Evolutionary conservation across 1,139 yeast genomes (phyloP).

Genomic region (Hanseniaspora uvarum): DNA sequence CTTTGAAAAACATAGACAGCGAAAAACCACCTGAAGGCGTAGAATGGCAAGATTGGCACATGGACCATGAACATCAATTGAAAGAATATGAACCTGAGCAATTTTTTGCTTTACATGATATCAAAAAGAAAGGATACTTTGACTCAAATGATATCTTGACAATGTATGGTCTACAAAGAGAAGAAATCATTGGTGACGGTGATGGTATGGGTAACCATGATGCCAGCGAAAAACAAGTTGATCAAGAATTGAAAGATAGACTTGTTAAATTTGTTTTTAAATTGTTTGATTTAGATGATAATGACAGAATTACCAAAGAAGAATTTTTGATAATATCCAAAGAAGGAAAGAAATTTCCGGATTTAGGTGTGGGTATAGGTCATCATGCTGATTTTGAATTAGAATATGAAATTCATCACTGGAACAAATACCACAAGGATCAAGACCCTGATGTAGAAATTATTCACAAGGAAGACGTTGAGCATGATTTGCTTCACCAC

Average conservation of each 20-base stretch:
- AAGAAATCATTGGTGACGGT: constrained; percentile 72
- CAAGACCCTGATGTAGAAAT: constrained; percentile 70
- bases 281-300: constrained; percentile 56
- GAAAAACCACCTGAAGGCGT: constrained; percentile 41
- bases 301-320: constrained; percentile 51
- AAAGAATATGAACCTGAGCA: constrained; percentile 63
- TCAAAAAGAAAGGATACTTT: constrained; percentile 43
- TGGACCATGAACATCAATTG: constrained; percentile 76
- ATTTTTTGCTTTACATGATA: constrained; percentile 77
- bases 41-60: constrained; percentile 77
- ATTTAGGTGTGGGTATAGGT: constrained; percentile 91
- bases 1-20: constrained; percentile 26
- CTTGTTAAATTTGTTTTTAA: constrained; percentile 48
- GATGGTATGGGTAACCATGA: constrained; percentile 80
- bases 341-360: constrained; percentile 70
- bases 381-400: constrained; percentile 91
- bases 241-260: constrained; percentile 46
- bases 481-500: constrained; percentile 80
- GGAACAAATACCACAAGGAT: constrained; percentile 76
- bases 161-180: constrained; percentile 68
- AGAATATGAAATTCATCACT: constrained; percentile 90
- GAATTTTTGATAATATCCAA: constrained; percentile 63
- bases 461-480: constrained; percentile 81
- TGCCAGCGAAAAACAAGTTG: constrained; percentile 43
- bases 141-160: constrained; percentile 60